Base-by-base conservation (phyloP, 106 monocot species). In the Vanilla planifolia region DNA sequence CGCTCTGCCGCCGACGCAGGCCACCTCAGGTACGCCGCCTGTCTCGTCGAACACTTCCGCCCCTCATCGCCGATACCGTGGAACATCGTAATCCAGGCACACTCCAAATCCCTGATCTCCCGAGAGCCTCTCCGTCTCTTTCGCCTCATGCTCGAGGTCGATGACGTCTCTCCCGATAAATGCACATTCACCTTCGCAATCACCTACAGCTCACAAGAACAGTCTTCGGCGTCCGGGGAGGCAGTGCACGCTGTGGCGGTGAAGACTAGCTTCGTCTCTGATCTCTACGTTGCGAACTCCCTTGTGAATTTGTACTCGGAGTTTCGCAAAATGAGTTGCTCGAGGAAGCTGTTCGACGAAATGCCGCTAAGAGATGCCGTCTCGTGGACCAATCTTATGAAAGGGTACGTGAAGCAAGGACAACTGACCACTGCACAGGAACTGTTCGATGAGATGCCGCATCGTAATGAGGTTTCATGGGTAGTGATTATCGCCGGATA, bases 351-450 rank as follows among this genome's bases (percentile, higher is more conserved):
- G 33, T 69, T 69, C 44, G 60, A 69, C 33, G 60, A 69, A 69
- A 69, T 60, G 69, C 20, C 21, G 22, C 6, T 25, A 2, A 69
- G 47, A 50, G 69, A 69, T 23, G 59, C 26, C 0, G 60, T 69
- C 50, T 60, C 69, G 8, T 69, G 69, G 69, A 60, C 69, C 25
- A 69, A 33, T 26, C 69, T 69, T 4, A 23, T 69, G 37, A 60
- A 58, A 28, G 69, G 60, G 7, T 60, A 60, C 28, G 48, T 22
- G 14, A 60, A 50, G 23, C 25, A 5, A 0, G 19, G 27, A 23
- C 10, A 69, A 8, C 3, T 69, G 44, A 10, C 7, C 24, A 15
- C 20, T 1, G 60, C 69, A 0, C 21, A 27, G n/a, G 27, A 34
- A 20, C 48, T 69, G 33, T 60, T 69, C 19, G 60, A 60, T 50